Conservation (phyloP, 2,329 filamentous ascomycete species). For the Pyrenochaeta sp. region DNA sequence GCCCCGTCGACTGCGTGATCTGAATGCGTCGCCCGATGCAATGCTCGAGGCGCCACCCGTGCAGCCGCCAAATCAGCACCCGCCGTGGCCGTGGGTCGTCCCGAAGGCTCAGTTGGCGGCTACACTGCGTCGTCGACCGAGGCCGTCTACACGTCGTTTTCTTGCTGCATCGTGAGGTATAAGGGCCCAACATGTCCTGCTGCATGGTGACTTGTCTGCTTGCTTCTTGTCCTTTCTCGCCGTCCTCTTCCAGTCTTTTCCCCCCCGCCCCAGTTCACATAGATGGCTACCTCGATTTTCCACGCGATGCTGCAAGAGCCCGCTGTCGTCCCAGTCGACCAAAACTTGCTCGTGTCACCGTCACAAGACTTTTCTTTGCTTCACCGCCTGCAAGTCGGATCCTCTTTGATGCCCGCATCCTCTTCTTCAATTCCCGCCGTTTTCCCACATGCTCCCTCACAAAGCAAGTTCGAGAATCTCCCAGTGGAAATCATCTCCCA, state of each 20-base stretch:
- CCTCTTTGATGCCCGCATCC: neutral
- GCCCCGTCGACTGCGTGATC: constrained; percentile 2
- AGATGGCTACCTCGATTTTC: too few relatives aligned
- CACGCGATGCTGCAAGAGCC: too few relatives aligned
- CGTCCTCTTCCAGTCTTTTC: constrained; percentile 4
- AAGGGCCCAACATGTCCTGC: too few relatives aligned
- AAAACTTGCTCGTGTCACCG: too few relatives aligned
- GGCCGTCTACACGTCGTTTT: constrained; percentile 24
- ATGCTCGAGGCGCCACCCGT: constrained; percentile 10
- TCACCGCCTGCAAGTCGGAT: neutral
- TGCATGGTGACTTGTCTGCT: neutral
- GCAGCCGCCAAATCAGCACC: constrained; percentile 9
- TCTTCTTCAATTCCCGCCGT: neutral
- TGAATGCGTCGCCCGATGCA: constrained; percentile 2
- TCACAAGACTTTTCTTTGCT: too few relatives aligned
- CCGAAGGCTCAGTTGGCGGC: constrained; percentile 15
- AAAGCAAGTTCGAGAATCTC: constrained; percentile 30
- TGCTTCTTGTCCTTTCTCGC: constrained; percentile 2
- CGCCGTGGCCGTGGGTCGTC: constrained; percentile 15
- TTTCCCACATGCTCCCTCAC: constrained; percentile 1
- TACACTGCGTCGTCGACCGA: constrained; percentile 10
- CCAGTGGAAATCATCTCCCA: constrained; percentile 38
- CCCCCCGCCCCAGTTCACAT: too few relatives aligned
- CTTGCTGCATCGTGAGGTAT: constrained; percentile 11
- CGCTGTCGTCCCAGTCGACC: too few relatives aligned